Evolutionary conservation across 2,329 filamentous ascomycete species (phyloP).

Genomic region (Diplodia intermedia): DNA sequence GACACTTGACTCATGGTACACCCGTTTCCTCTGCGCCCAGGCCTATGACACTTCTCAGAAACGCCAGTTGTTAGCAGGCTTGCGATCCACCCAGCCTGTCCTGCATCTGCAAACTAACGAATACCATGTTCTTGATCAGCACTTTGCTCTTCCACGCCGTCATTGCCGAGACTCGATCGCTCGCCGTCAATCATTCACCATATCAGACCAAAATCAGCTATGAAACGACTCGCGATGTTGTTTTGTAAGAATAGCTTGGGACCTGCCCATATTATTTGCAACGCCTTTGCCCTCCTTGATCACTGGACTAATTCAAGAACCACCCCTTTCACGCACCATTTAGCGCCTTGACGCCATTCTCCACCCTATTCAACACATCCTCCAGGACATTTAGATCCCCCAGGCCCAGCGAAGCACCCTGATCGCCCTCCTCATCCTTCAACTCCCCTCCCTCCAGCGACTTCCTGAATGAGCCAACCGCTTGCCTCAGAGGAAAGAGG

Average conservation of each 20-base stretch:
- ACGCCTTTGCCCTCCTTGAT: not conserved
- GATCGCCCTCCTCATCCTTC: conserved; percentile 42
- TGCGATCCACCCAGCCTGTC: no score
- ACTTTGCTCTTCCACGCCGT: no score
- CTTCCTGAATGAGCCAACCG: conserved; percentile 45
- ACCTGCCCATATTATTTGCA: not conserved
- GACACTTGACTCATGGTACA: no score
- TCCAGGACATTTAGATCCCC: conserved; percentile 46
- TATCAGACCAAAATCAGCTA: not conserved
- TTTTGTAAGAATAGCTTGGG: not conserved
- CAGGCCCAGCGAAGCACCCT: conserved; percentile 45
- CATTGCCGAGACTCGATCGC: no score
- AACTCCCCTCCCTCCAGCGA: conserved; percentile 48
- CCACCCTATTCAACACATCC: conserved; percentile 43
- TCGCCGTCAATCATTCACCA: not conserved
- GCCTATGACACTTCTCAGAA: no score
- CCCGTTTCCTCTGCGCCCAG: no score
- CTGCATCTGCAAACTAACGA: no score
- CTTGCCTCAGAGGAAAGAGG: conserved; percentile 52
- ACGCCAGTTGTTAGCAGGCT: no score
- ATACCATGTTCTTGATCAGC: no score
- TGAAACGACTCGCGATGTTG: not conserved
- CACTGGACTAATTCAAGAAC: not conserved
- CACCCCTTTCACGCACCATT: conserved; percentile 23
- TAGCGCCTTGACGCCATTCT: conserved; percentile 32